phyloP scores from a whole-genome alignment of 495 filamentous ascomycete species.

The Trichoderma gamsii region DNA sequence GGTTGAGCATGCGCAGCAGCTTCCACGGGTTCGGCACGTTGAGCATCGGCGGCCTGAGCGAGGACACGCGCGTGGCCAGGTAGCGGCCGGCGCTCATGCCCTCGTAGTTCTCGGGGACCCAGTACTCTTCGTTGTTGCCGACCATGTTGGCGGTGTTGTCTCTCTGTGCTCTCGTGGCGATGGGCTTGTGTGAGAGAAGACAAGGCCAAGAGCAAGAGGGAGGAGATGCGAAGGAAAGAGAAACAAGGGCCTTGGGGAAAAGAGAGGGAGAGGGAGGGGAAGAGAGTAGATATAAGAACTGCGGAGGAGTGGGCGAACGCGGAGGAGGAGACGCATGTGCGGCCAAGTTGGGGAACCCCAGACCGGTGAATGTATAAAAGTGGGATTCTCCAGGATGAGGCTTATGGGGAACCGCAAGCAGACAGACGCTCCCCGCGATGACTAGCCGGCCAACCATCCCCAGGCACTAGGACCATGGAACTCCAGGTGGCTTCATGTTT shows the following conservation, averaged over 20 bases:
- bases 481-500: too few relatives aligned
- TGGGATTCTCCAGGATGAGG: constrained; percentile 10
- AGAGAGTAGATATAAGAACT: neutral
- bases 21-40: constrained; percentile 74
- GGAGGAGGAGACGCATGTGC: neutral
- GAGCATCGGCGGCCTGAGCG: constrained; percentile 69
- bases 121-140: neutral
- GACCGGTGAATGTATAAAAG: neutral
- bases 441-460: neutral
- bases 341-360: constrained; percentile 4
- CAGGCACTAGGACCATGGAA: neutral
- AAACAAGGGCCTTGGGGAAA: neutral
- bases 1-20: constrained; percentile 60
- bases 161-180: neutral
- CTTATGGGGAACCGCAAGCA: neutral
- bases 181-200: neutral
- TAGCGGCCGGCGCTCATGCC: constrained; percentile 57
- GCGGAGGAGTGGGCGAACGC: neutral
- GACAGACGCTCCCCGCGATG: neutral
- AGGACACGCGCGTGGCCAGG: constrained; percentile 61
- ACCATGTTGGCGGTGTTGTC: neutral
- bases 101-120: constrained; percentile 22
- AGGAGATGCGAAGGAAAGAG: neutral
- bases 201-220: too few relatives aligned
- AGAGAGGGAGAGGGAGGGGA: neutral